Evolutionary conservation across 225 moss, liverwort and hornwort genomes (phyloP).

Genomic region (Physcomitrellopsis africana): DNA sequence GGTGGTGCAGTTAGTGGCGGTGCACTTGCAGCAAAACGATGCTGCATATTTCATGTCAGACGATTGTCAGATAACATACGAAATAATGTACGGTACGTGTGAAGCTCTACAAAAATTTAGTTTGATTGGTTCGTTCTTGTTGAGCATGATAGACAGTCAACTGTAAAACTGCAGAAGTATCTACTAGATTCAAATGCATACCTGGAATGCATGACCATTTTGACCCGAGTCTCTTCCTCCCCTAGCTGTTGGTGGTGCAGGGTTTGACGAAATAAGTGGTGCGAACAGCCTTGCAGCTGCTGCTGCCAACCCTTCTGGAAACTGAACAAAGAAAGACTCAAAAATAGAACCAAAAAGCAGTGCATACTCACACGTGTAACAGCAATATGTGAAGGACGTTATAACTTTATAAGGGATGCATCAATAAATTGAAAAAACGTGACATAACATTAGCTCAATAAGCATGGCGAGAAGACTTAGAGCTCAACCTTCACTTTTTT

Average conservation of each 20-base stretch:
- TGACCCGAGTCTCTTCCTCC: constrained; percentile 49
- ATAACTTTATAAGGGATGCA: neutral
- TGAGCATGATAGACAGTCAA: neutral
- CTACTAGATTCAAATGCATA: constrained; percentile 15
- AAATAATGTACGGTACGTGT: neutral
- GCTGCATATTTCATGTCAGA: constrained; percentile 42
- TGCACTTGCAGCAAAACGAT: constrained; percentile 62
- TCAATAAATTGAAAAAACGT: neutral
- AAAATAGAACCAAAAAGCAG: neutral
- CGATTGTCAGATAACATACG: constrained; percentile 1
- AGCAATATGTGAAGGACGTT: neutral
- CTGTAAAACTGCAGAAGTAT: neutral
- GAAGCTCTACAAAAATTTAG: neutral
- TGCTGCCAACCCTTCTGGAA: constrained; percentile 66
- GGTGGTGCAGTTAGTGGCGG: constrained; percentile 57
- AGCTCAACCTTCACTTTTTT: constrained; percentile 62
- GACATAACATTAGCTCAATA: neutral
- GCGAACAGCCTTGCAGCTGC: constrained; percentile 56
- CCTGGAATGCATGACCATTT: constrained; percentile 57
- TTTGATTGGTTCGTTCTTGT: too few relatives aligned
- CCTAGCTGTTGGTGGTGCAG: constrained; percentile 52
- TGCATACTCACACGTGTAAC: neutral
- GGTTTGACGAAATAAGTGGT: constrained; percentile 57
- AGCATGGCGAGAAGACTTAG: neutral
- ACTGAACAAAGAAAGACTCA: constrained; percentile 38